Conservation (phyloP, 2,329 filamentous ascomycete genomes). For the Aspergillus puulaauensis region DNA sequence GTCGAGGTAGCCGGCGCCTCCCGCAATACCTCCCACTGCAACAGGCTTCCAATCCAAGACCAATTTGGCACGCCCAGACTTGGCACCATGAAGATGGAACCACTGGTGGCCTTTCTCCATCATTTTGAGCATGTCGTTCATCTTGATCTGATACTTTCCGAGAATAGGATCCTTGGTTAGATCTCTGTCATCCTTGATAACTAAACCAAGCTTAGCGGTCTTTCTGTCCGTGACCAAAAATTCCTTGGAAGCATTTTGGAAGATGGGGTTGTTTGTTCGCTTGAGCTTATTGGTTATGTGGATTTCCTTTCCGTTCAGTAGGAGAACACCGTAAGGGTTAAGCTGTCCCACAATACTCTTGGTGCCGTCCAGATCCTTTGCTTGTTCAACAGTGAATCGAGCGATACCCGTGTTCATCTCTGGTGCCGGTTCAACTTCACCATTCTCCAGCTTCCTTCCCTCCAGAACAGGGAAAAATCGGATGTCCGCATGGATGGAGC, state of each 20-base stretch:
- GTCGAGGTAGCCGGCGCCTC: conserved; percentile 83
- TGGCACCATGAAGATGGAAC: conserved; percentile 82
- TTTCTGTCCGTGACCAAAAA: conserved; percentile 93
- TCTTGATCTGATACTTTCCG: conserved; percentile 90
- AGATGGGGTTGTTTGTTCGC: conserved; percentile 96
- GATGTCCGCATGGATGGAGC: conserved; percentile 76
- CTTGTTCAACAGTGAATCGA: conserved; percentile 89
- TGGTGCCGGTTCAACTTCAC: conserved; percentile 75
- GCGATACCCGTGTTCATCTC: conserved; percentile 93
- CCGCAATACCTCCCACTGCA: conserved; percentile 72
- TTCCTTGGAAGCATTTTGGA: conserved; percentile 89
- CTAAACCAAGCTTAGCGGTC: conserved; percentile 82
- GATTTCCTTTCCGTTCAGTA: conserved; percentile 89
- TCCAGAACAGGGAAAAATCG: conserved; percentile 94
- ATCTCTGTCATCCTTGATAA: conserved; percentile 94
- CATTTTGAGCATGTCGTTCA: conserved; percentile 88
- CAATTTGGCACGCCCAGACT: conserved; percentile 85
- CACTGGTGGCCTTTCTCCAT: conserved; percentile 94
- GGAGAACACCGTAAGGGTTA: conserved; percentile 83
- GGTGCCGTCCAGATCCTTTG: conserved; percentile 88
- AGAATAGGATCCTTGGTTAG: conserved; percentile 78
- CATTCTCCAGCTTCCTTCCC: conserved; percentile 65
- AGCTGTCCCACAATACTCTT: conserved; percentile 90
- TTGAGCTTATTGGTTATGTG: conserved; percentile 90
- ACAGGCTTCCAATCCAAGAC: conserved; percentile 94